These are phyloP conservation scores for Juncus inflexus DNA, from an alignment of 176 grass and related monocot species.

Conservation along the genomic window DNA sequence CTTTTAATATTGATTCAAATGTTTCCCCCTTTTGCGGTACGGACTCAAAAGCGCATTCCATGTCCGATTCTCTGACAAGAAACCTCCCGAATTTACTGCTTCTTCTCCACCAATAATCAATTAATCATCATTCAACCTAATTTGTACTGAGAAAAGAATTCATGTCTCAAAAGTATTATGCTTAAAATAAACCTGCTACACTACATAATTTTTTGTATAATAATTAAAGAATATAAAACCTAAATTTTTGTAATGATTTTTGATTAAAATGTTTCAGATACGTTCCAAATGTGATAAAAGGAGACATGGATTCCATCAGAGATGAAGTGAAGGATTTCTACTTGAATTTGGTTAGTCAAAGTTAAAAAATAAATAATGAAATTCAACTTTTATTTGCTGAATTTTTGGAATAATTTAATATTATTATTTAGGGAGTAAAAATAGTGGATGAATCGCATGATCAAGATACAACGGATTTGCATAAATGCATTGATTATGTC, in stretches of 20 bases:
- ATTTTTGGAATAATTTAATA: neutral
- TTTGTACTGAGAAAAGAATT: too few relatives aligned
- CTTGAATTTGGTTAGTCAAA: conserved; percentile 59
- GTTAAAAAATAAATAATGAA: too few relatives aligned
- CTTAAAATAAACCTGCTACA: too few relatives aligned
- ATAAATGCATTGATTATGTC: conserved; percentile 77
- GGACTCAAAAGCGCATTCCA: too few relatives aligned
- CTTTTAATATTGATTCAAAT: too few relatives aligned
- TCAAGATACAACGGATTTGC: conserved; percentile 91
- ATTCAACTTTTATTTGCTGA: neutral
- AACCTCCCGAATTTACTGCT: too few relatives aligned
- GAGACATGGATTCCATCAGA: conserved; percentile 95
- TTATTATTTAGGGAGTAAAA: conserved; percentile 40
- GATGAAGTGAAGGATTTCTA: conserved; percentile 87
- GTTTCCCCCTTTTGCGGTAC: too few relatives aligned
- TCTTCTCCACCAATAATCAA: too few relatives aligned
- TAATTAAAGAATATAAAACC: neutral
- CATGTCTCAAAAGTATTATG: too few relatives aligned
- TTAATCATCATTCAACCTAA: too few relatives aligned
- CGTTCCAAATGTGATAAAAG: conserved; percentile 61
- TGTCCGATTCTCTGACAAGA: too few relatives aligned
- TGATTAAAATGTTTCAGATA: conserved; percentile 27
- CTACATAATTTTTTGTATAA: neutral
- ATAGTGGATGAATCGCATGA: conserved; percentile 92
- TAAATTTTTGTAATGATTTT: neutral